Evolutionary conservation across 352 stramenopile species (phyloP).

Genomic region (Phytophthora boehmeriae): DNA sequence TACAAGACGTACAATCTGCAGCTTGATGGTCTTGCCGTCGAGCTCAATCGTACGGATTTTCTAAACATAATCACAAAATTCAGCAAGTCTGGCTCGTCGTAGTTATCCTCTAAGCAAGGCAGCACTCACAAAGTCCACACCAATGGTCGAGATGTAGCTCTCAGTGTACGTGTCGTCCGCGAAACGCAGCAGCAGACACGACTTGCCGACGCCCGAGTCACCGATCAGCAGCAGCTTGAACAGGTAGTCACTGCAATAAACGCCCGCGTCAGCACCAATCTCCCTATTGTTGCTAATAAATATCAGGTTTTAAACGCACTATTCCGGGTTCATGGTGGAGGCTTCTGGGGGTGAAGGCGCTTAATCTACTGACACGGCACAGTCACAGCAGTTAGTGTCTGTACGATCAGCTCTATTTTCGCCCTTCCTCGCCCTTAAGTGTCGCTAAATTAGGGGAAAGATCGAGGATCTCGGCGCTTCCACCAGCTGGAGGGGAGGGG

Average conservation of each 20-base stretch:
- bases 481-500: slow-evolving; percentile 2
- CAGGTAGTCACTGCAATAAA: slow-evolving; percentile 94
- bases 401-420: not conserved
- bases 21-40: slow-evolving; percentile 99
- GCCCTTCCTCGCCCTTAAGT: slow-evolving; percentile 9
- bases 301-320: slow-evolving; percentile 65
- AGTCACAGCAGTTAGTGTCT: not conserved
- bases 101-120: too few relatives aligned
- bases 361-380: slow-evolving; percentile 24
- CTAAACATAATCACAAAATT: slow-evolving; percentile 38
- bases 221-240: slow-evolving; percentile 99
- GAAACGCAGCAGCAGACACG: slow-evolving; percentile 98
- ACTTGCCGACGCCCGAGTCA: slow-evolving; percentile 98
- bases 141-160: slow-evolving; percentile 99
- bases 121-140: slow-evolving; percentile 98
- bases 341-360: slow-evolving; percentile 24
- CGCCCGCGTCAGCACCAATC: slow-evolving; percentile 16
- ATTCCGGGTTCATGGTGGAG: slow-evolving; percentile 92
- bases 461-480: slow-evolving; percentile 26
- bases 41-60: slow-evolving; percentile 99
- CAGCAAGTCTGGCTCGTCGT: slow-evolving; percentile 18
- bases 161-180: slow-evolving; percentile 99
- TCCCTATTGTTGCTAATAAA: not conserved
- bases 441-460: slow-evolving; percentile 18
- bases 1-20: slow-evolving; percentile 94